Base-by-base conservation (phyloP, 2,329 filamentous ascomycete species). In the Cordyceps tenuipes region DNA sequence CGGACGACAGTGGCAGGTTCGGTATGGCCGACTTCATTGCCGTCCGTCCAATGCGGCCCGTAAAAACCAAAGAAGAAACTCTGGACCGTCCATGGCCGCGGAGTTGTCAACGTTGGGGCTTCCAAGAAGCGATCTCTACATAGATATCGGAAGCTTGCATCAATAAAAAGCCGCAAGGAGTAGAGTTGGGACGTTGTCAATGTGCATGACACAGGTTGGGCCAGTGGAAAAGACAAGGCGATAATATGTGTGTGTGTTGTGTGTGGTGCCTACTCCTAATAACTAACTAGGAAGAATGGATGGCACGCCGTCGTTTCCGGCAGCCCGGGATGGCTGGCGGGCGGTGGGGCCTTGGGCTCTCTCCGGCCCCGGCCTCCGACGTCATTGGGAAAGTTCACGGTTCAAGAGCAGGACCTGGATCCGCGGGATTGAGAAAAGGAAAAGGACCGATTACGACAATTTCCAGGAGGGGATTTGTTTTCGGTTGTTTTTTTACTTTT, bases 51-150 rank as follows among this genome's bases (percentile, higher is more conserved):
- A 10, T 10, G 3, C 19, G 57, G n/a, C 57, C 57, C 57, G 57
- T 52, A 59, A 52, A 39, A 52, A 59, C n/a, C n/a, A 59, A 36
- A 34, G 10, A 59, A 52, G 26, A 52, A 59, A 59, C 19, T 46
- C 10, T 52, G 49, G 57, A 29, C 47, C 48, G 13, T 2, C 2
- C 15, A 36, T n/a, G 36, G 48, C n/a, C 39, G 21, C 12, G 9
- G 29, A n/a, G 15, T 41, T 41, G 23, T n/a, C 13, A 8, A 26
- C 21, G 2, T 36, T 29, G 7, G 8, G 9, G 3, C 34, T 10
- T 36, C 34, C 12, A 36, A 10, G 34, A 36, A 36, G 12, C 34
- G 2, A 23, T 23, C 23, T 36, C 12, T 36, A 36, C 34, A 10
- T 36, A 36, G 8, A 36, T 8, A 36, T 10, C 34, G 12, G 34